These are phyloP conservation scores for Lasiodiplodia sp. DNA, from an alignment of 2,329 filamentous ascomycete genomes.

Conservation along the genomic window DNA sequence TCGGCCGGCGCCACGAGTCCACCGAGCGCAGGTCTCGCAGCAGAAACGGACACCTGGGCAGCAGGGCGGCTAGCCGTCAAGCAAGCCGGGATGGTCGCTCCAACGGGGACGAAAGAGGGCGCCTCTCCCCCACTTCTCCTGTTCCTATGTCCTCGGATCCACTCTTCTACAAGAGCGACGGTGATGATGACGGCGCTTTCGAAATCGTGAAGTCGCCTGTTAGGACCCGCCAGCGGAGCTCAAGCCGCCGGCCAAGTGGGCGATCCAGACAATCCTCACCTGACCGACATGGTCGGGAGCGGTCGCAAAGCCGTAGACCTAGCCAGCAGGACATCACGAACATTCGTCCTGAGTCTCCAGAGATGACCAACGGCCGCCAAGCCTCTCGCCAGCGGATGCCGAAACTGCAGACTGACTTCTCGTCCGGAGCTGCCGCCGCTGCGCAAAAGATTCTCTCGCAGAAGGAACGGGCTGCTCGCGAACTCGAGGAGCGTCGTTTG, in stretches of 20 bases:
- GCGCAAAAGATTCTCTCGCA: constrained; percentile 43
- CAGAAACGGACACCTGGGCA: constrained; percentile 36
- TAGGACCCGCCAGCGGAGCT: constrained; percentile 59
- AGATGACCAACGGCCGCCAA: constrained; percentile 32
- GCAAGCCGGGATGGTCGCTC: constrained; percentile 58
- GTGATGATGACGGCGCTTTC: constrained; percentile 57
- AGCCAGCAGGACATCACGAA: constrained; percentile 34
- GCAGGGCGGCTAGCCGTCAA: constrained; percentile 48
- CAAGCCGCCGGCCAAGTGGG: constrained; percentile 57
- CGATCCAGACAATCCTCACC: constrained; percentile 56
- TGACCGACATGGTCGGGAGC: constrained; percentile 49
- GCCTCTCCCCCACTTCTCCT: constrained; percentile 80
- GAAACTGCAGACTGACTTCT: constrained; percentile 34
- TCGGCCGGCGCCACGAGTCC: constrained; percentile 44
- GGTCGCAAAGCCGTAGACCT: constrained; percentile 46
- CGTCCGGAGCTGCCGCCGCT: constrained; percentile 20
- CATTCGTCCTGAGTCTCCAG: constrained; percentile 43
- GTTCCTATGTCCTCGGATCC: constrained; percentile 73
- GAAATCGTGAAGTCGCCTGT: constrained; percentile 51
- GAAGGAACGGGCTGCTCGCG: constrained; percentile 67
- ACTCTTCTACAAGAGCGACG: constrained; percentile 59
- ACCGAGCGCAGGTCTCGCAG: constrained; percentile 40
- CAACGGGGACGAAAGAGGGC: constrained; percentile 47
- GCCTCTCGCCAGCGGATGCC: constrained; percentile 31
- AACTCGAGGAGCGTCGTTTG: constrained; percentile 86